These are phyloP conservation scores for Cladosporium halotolerans DNA, from an alignment of 2,329 filamentous ascomycete genomes.

Conservation along the genomic window DNA sequence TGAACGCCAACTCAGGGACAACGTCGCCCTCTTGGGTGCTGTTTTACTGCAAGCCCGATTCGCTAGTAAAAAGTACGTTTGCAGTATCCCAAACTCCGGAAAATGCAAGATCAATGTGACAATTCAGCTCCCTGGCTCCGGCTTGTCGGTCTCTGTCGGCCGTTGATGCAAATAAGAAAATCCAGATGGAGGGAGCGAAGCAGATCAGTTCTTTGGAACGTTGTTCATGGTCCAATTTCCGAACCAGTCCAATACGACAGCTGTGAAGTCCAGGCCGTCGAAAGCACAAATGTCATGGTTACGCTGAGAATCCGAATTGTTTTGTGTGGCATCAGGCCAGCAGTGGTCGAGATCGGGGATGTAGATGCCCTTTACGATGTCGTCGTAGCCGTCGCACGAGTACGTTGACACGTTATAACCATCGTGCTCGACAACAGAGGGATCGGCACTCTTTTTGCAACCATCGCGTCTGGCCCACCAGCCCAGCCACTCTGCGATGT, in stretches of 20 bases:
- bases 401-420: conserved; percentile 28
- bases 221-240: conserved; percentile 19
- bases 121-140: no score
- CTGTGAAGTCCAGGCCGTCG: conserved; percentile 20
- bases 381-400: conserved; percentile 26
- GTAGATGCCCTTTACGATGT: conserved; percentile 35
- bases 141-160: no score
- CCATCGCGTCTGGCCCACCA: conserved; percentile 35
- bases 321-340: conserved; percentile 31
- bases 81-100: no score
- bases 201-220: conserved; percentile 14
- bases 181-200: not conserved
- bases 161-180: not conserved
- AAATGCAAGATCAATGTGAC: no score
- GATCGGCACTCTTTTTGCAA: conserved; percentile 20
- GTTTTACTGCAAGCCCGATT: no score
- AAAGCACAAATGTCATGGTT: conserved; percentile 14
- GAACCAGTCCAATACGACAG: conserved; percentile 24
- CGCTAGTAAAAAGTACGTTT: no score
- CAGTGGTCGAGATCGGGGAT: conserved; percentile 35
- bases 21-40: no score
- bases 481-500: conserved; percentile 30
- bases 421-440: conserved; percentile 7
- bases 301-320: conserved; percentile 21
- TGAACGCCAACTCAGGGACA: no score